phyloP scores from a whole-genome alignment of 495 filamentous ascomycete species.

The Neurospora intermedia region DNA sequence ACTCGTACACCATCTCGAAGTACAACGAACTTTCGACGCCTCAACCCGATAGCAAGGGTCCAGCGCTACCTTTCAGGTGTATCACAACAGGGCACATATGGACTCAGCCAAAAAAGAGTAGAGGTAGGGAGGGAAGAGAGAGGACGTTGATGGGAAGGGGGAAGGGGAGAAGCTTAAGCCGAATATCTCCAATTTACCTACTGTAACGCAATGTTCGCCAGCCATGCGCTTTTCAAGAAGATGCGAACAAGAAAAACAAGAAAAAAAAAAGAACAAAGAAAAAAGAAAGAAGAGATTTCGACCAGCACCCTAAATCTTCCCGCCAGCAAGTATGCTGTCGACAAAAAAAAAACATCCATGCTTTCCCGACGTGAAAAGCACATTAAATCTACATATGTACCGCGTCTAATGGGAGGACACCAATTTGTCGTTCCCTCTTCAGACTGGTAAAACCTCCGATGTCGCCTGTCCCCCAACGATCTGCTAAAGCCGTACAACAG shows the following conservation, averaged over 20 bases:
- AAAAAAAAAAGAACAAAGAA: too few species aligned
- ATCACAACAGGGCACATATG: background rate
- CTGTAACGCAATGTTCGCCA: background rate
- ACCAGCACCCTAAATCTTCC: background rate
- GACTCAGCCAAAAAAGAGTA: background rate
- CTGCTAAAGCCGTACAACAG: background rate
- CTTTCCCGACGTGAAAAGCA: background rate
- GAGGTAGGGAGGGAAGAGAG: background rate
- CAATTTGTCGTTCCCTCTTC: background rate
- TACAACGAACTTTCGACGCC: background rate
- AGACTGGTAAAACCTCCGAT: background rate
- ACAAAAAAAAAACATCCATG: background rate
- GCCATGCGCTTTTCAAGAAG: background rate
- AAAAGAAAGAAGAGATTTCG: background rate
- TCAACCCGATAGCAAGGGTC: background rate
- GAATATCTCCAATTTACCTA: background rate
- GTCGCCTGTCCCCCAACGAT: background rate
- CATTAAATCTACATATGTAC: background rate
- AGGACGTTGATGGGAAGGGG: background rate
- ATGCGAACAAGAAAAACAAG: background rate
- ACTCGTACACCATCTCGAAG: background rate
- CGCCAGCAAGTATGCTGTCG: background rate
- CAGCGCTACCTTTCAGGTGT: background rate
- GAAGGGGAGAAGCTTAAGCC: background rate
- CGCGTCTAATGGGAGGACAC: background rate